Evolutionary conservation across 306 rosid genomes (phyloP).

Genomic region (Cicer chorassanicum): DNA sequence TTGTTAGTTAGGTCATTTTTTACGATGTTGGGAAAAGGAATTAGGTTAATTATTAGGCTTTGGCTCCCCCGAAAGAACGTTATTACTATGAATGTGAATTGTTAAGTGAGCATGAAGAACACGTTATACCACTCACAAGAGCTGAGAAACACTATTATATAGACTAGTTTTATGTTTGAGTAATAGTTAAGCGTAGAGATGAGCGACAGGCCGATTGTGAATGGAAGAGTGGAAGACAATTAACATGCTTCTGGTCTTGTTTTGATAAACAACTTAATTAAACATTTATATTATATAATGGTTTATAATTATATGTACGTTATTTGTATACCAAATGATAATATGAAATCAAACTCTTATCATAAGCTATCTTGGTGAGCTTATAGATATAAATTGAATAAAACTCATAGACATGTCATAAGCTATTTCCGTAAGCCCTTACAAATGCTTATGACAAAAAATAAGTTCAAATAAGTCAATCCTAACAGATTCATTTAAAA

Average conservation of each 20-base stretch:
- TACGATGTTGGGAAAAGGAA: not conserved
- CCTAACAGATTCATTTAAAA: too few species aligned
- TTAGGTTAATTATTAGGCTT: not conserved
- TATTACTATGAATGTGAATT: not conserved
- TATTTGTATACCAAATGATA: too few species aligned
- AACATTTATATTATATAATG: too few species aligned
- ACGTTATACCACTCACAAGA: not conserved
- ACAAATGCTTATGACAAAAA: too few species aligned
- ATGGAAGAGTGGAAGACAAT: not conserved
- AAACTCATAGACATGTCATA: too few species aligned
- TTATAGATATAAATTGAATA: too few species aligned
- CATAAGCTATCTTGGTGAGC: too few species aligned
- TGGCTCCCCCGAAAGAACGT: not conserved
- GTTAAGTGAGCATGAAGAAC: not conserved
- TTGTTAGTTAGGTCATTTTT: not conserved
- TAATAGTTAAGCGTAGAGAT: not conserved
- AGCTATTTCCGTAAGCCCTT: too few species aligned
- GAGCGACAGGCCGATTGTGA: not conserved
- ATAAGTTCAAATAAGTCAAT: too few species aligned
- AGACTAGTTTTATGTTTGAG: not conserved
- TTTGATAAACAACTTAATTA: too few species aligned
- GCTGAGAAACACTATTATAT: conserved; percentile 6
- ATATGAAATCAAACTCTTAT: too few species aligned
- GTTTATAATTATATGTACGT: too few species aligned
- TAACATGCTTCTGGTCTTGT: not conserved